Conservation (phyloP, 306 rosid genomes). For the Quercus dentata region DNA sequence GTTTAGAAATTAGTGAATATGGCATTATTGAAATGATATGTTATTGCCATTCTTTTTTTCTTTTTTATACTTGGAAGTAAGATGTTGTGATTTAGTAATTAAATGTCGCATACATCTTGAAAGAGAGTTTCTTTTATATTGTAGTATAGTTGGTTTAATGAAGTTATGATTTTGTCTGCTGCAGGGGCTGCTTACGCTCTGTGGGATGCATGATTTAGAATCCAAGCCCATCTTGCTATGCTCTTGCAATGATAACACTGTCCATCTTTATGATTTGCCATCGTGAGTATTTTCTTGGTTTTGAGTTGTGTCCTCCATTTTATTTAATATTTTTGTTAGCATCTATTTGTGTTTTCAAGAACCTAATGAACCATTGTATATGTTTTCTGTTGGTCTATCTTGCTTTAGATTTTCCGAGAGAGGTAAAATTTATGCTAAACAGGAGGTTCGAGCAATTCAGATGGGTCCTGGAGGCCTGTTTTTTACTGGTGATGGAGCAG, state of each 20-base stretch:
- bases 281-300: conserved; percentile 57
- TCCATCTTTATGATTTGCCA: conserved; percentile 89
- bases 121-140: neutral
- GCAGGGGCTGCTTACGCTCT: conserved; percentile 78
- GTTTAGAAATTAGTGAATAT: too few relatives aligned
- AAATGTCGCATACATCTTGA: neutral
- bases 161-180: conserved; percentile 13
- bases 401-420: conserved; percentile 80
- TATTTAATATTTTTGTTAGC: neutral
- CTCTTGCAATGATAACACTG: conserved; percentile 84
- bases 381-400: neutral
- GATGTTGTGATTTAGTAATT: neutral
- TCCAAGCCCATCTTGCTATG: conserved; percentile 85
- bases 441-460: conserved; percentile 82
- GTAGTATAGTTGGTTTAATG: neutral
- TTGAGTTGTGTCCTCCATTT: neutral
- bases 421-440: conserved; percentile 70
- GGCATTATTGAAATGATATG: too few relatives aligned
- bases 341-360: neutral
- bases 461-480: conserved; percentile 76
- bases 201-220: conserved; percentile 90
- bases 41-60: neutral
- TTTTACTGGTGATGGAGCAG: conserved; percentile 94
- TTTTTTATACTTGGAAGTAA: neutral
- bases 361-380: conserved; percentile 4